phyloP scores from a whole-genome alignment of 805 yeast species.

The Candida tammaniensis region DNA sequence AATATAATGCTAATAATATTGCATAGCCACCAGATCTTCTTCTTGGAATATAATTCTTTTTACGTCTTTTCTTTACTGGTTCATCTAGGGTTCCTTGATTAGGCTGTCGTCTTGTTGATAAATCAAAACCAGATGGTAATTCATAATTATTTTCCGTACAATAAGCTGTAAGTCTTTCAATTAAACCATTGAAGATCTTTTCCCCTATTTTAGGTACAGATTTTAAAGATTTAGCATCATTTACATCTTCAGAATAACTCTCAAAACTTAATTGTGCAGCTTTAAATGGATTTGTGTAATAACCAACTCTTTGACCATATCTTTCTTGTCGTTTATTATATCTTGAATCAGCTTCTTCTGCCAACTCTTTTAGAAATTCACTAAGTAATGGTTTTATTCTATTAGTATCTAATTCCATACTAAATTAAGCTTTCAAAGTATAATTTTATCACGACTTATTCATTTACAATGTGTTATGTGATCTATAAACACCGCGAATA shows the following conservation, averaged over 20 bases:
- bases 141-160: slow-evolving; percentile 53
- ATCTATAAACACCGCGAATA: too few relatives aligned
- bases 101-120: slow-evolving; percentile 1
- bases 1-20: slow-evolving; percentile 58
- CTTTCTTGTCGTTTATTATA: too few relatives aligned
- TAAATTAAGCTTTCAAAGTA: too few relatives aligned
- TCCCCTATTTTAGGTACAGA: slow-evolving; percentile 71
- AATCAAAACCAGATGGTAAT: slow-evolving; percentile 38
- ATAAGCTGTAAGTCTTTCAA: slow-evolving; percentile 45
- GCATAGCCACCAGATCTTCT: slow-evolving; percentile 85
- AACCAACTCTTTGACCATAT: too few relatives aligned
- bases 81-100: background rate
- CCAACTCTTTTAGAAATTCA: too few relatives aligned
- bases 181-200: slow-evolving; percentile 54
- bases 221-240: slow-evolving; percentile 55
- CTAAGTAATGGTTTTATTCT: too few relatives aligned
- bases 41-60: slow-evolving; percentile 59
- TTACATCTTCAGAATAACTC: slow-evolving; percentile 42
- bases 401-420: too few relatives aligned
- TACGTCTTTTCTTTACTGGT: slow-evolving; percentile 16
- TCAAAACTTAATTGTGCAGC: slow-evolving; percentile 1
- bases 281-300: slow-evolving; percentile 4
- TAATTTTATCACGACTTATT: too few relatives aligned
- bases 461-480: too few relatives aligned
- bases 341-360: too few relatives aligned